Percentiles rank a stretch among this genome's conserved stretches.
Evolutionary conservation across 2,329 filamentous ascomycete species (phyloP).

Genomic region (Trichoderma simmonsii): DNA sequence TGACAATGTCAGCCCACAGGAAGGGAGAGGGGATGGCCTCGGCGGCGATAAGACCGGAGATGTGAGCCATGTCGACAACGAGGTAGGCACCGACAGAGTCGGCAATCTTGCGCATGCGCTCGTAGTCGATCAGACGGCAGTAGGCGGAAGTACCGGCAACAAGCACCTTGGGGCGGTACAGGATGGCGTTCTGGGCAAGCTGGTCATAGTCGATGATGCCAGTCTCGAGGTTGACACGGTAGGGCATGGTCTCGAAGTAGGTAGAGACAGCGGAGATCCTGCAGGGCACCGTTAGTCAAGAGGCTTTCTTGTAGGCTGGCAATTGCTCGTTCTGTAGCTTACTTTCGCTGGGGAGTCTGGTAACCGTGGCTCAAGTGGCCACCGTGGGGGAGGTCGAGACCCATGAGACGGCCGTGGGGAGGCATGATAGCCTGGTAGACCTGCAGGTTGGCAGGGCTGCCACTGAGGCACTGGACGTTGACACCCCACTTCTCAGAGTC

Average conservation of each 20-base stretch:
- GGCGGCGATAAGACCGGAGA: slow-evolving; percentile 91
- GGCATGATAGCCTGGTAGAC: slow-evolving; percentile 98
- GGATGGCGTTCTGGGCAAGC: slow-evolving; percentile 81
- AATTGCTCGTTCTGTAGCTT: slow-evolving; percentile 32
- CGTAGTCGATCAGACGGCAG: slow-evolving; percentile 96
- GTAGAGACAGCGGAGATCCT: slow-evolving; percentile 95
- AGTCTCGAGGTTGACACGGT: slow-evolving; percentile 83
- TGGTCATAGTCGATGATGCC: slow-evolving; percentile 96
- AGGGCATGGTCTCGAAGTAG: slow-evolving; percentile 99
- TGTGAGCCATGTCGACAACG: slow-evolving; percentile 97
- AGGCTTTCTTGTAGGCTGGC: not conserved
- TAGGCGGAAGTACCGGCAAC: slow-evolving; percentile 97
- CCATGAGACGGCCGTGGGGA: slow-evolving; percentile 94
- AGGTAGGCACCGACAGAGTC: slow-evolving; percentile 93
- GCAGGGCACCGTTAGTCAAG: not conserved
- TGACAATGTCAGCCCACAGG: slow-evolving; percentile 89
- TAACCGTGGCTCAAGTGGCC: slow-evolving; percentile 96
- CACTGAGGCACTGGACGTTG: slow-evolving; percentile 92
- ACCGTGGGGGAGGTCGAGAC: slow-evolving; percentile 89
- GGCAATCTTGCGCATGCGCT: slow-evolving; percentile 91
- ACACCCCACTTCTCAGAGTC: slow-evolving; percentile 93
- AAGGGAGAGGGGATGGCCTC: slow-evolving; percentile 94
- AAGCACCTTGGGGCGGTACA: slow-evolving; percentile 95
- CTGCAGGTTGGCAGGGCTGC: slow-evolving; percentile 94
- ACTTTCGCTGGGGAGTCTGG: slow-evolving; percentile 92